These are phyloP conservation scores for Croton setiger DNA, from an alignment of 441 rosid species.

Conservation along the genomic window DNA sequence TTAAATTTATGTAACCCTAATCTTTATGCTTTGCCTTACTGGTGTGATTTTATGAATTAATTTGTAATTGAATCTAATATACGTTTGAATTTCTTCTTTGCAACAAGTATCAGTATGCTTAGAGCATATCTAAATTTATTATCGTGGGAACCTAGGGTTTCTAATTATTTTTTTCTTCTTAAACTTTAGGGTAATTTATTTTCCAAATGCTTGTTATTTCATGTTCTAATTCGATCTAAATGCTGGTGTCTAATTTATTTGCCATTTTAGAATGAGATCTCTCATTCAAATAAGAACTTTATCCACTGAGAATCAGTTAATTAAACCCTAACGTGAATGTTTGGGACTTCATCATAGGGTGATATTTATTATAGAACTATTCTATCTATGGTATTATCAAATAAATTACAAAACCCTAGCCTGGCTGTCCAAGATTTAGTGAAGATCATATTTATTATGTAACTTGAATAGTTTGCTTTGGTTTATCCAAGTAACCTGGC, in stretches of 20 bases:
- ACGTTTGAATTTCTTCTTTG: constrained; percentile 18
- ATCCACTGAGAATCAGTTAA: constrained; percentile 4
- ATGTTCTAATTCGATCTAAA: constrained; percentile 40
- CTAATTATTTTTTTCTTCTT: constrained; percentile 19
- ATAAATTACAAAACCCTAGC: background rate
- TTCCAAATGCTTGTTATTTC: constrained; percentile 42
- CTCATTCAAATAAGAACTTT: constrained; percentile 4
- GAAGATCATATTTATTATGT: background rate
- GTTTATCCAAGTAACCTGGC: background rate
- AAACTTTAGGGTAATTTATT: constrained; percentile 19
- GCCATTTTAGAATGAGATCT: constrained; percentile 9
- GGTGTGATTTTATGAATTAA: constrained; percentile 23
- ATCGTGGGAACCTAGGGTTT: constrained; percentile 56
- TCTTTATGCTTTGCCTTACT: constrained; percentile 23
- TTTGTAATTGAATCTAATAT: constrained; percentile 24
- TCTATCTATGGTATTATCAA: too few relatives aligned
- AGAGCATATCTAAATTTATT: constrained; percentile 21
- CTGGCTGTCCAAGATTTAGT: background rate
- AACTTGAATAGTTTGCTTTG: constrained; percentile 17
- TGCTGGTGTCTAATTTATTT: constrained; percentile 6
- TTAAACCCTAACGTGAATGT: background rate
- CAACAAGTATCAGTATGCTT: constrained; percentile 10
- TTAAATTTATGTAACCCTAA: constrained; percentile 50
- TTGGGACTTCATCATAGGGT: constrained; percentile 11
- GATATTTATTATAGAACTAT: background rate